Evolutionary conservation across 2,329 filamentous ascomycete genomes (phyloP), one percentile per base, ranked within the genome.

Genomic region (Colletotrichum cuscutae): DNA sequence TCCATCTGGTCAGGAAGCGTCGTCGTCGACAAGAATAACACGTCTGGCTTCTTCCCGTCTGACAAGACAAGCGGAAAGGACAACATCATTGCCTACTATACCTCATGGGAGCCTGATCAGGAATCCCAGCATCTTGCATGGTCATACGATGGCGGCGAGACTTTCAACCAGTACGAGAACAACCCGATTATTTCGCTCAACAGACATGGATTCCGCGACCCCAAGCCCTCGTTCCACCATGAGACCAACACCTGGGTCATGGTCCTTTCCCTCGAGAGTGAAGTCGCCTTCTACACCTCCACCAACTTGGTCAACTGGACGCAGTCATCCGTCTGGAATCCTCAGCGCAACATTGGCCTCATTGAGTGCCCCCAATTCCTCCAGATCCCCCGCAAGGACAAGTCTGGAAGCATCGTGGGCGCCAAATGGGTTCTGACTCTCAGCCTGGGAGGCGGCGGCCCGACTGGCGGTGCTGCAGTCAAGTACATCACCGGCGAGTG

Each of bases 21-120:
- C 7, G 89, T 92, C 0, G 81, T 90, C 26, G 91, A 93, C 77
- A 79, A 79, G 12, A 89, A 92, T 77, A 93, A 93, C 77, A 92
- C 90, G 0, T 91, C 89, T 15, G 90, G 90, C 1, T 91, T 93
- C 82, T 92, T 92, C 75, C 87, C 87, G 0, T 83, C 87, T 60
- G 89, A 90, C 76, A 77, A 83, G n/a, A 88, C 71, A n/a, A 53
- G 90, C 69, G 89, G 90, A 19, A 68, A 73, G 37, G 71, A 73
- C 37, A 73, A 73, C 4, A 88, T 92, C 5, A 88, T 93, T 2
- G 91, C 91, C 24, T 81, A 82, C 68, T 80, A 84, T 68, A 81
- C 79, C 2, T 79, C 78, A 22, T 81, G 82, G 35, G 78, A 78
- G 4, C 79, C 80, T 1, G 82, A 84, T 2, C 78, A 80, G 4